A percentile compares a stretch with the other conserved stretches of the same genome.
These are phyloP conservation scores for Cephaloascus albidus DNA, from an alignment of 805 yeast species.

Conservation along the genomic window DNA sequence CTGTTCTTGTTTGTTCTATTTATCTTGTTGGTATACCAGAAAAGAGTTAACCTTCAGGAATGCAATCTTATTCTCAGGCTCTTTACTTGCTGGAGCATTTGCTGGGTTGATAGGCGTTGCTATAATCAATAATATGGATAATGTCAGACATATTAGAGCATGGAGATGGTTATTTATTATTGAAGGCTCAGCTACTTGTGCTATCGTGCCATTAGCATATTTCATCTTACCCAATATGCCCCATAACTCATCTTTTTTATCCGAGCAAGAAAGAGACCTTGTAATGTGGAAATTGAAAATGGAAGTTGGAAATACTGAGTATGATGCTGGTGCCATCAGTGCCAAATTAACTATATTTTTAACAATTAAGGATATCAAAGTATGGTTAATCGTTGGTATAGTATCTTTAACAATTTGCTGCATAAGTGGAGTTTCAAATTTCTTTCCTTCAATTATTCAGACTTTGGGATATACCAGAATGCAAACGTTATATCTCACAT, in stretches of 20 bases:
- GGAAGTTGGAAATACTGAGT: conserved; percentile 31
- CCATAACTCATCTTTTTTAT: conserved; percentile 34
- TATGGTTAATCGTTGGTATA: conserved; percentile 37
- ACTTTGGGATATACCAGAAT: conserved; percentile 42
- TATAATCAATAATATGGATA: conserved; percentile 33
- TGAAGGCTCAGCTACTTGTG: conserved; percentile 45
- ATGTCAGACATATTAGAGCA: conserved; percentile 27
- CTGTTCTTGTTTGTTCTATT: conserved; percentile 35
- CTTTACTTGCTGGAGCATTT: conserved; percentile 43
- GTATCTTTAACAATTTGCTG: conserved; percentile 44
- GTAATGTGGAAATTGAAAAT: conserved; percentile 27
- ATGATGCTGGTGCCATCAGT: conserved; percentile 15
- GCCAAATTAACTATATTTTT: conserved; percentile 24
- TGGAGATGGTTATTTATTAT: conserved; percentile 53
- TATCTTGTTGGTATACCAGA: conserved; percentile 48
- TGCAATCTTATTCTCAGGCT: conserved; percentile 41
- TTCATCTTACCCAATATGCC: conserved; percentile 45
- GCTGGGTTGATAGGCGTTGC: conserved; percentile 49
- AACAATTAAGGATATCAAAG: conserved; percentile 29
- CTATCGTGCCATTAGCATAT: conserved; percentile 33
- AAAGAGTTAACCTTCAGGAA: conserved; percentile 40
- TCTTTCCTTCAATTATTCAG: conserved; percentile 51
- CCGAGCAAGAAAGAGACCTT: conserved; percentile 33
- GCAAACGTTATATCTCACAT: conserved; percentile 46
- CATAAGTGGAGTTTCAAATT: conserved; percentile 45